Percentiles rank a stretch among this genome's conserved stretches.
These are phyloP conservation scores for Diaporthe destruens DNA, from an alignment of 2,329 filamentous ascomycete species.

Conservation along the genomic window DNA sequence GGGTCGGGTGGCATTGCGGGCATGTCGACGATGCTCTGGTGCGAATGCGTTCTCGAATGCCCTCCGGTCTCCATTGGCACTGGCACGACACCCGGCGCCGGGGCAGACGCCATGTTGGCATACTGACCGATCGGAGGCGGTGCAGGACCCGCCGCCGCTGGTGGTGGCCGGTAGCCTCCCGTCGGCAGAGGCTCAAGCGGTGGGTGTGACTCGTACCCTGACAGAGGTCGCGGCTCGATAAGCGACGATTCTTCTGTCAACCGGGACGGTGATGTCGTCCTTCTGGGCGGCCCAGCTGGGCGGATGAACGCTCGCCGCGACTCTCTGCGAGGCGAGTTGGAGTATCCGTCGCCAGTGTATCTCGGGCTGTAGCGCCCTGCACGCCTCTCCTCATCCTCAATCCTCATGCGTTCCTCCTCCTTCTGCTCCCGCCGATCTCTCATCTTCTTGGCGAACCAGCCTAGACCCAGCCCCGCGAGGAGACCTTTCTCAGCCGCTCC, in stretches of 20 bases:
- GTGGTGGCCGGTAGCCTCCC: conserved; percentile 51
- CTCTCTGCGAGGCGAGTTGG: conserved; percentile 61
- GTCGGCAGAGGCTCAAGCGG: conserved; percentile 46
- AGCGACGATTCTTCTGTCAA: conserved; percentile 46
- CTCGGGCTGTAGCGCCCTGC: conserved; percentile 72
- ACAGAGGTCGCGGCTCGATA: conserved; percentile 42
- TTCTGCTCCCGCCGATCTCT: conserved; percentile 68
- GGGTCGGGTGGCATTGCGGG: conserved; percentile 67
- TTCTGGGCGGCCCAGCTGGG: conserved; percentile 34
- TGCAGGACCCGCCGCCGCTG: conserved; percentile 42
- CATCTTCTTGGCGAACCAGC: conserved; percentile 76
- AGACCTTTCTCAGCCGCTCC: conserved; percentile 69
- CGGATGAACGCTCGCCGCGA: conserved; percentile 46
- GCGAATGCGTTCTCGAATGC: conserved; percentile 56
- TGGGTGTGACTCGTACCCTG: conserved; percentile 40
- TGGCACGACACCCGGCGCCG: conserved; percentile 27
- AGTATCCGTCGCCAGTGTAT: conserved; percentile 77
- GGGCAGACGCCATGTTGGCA: conserved; percentile 33
- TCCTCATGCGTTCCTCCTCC: conserved; percentile 62
- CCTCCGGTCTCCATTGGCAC: conserved; percentile 38
- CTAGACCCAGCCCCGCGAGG: conserved; percentile 73
- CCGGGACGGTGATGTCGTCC: conserved; percentile 44
- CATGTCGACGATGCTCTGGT: conserved; percentile 59
- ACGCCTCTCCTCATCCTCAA: conserved; percentile 65
- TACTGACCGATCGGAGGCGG: conserved; percentile 38